Percentiles rank a stretch among this genome's conserved stretches.
phyloP scores from a whole-genome alignment of 345 rosid species.

The Pseudoturritis turrita region DNA sequence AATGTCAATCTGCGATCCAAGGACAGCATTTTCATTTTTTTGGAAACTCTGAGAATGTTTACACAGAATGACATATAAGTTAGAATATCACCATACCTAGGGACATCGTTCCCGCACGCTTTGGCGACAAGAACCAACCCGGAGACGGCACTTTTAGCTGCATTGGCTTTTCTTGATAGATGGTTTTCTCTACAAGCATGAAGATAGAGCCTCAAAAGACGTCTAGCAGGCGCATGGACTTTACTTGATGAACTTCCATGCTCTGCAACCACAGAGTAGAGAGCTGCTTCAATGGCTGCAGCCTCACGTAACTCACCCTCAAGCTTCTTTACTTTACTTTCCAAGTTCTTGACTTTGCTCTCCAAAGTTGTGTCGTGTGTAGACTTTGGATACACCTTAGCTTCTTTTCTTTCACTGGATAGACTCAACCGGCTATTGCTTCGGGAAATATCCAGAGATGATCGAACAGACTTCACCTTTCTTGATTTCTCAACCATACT shows the following conservation, averaged over 20 bases:
- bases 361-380: slow-evolving; percentile 40
- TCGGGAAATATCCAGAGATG: slow-evolving; percentile 48
- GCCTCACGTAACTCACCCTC: slow-evolving; percentile 91
- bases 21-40: background rate
- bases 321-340: slow-evolving; percentile 61
- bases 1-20: slow-evolving; percentile 66
- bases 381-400: slow-evolving; percentile 49
- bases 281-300: slow-evolving; percentile 85
- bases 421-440: slow-evolving; percentile 36
- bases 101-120: slow-evolving; percentile 95
- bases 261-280: slow-evolving; percentile 82
- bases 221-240: slow-evolving; percentile 95
- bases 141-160: slow-evolving; percentile 77
- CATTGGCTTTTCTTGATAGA: slow-evolving; percentile 59
- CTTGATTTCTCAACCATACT: slow-evolving; percentile 45
- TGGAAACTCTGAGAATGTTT: background rate
- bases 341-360: slow-evolving; percentile 61
- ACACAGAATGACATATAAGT: background rate
- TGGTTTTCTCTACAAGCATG: slow-evolving; percentile 55
- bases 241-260: slow-evolving; percentile 86
- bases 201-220: slow-evolving; percentile 81
- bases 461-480: slow-evolving; percentile 74
- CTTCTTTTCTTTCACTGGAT: slow-evolving; percentile 41
- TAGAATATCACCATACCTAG: slow-evolving; percentile 51
- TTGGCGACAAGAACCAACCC: slow-evolving; percentile 79